These are phyloP conservation scores for Lipomyces orientalis DNA, from an alignment of 805 yeast species.

Conservation along the genomic window DNA sequence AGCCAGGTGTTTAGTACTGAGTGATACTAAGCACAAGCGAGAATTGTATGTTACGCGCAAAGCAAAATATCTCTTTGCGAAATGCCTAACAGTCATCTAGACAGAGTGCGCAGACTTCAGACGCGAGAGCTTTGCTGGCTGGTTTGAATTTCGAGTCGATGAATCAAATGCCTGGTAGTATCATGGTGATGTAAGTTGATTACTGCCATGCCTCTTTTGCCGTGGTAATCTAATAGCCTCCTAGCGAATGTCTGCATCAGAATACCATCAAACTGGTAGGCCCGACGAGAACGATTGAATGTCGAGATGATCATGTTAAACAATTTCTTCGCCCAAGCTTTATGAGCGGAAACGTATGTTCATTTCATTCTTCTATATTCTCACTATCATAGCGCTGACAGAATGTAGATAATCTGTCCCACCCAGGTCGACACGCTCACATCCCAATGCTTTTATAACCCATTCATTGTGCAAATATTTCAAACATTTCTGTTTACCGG, in stretches of 20 bases:
- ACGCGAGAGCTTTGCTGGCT: slow-evolving; percentile 18
- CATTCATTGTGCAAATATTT: slow-evolving; percentile 25
- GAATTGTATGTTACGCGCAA: neutral
- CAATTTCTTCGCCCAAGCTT: slow-evolving; percentile 28
- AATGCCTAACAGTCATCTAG: neutral
- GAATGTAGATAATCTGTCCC: slow-evolving; percentile 18
- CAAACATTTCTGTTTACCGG: slow-evolving; percentile 14
- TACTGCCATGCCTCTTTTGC: neutral
- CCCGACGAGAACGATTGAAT: slow-evolving; percentile 20
- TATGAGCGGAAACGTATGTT: slow-evolving; percentile 24
- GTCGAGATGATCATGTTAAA: slow-evolving; percentile 18
- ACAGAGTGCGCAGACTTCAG: slow-evolving; percentile 13
- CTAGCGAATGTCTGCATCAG: slow-evolving; percentile 20
- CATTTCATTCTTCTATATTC: neutral
- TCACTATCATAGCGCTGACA: neutral
- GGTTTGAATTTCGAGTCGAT: slow-evolving; percentile 22
- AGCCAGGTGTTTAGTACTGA: slow-evolving; percentile 19
- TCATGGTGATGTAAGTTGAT: slow-evolving; percentile 16
- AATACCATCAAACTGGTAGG: slow-evolving; percentile 26
- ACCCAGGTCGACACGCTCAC: slow-evolving; percentile 20
- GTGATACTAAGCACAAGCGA: slow-evolving; percentile 11
- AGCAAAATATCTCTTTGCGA: neutral
- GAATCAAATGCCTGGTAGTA: slow-evolving; percentile 13
- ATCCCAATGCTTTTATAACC: slow-evolving; percentile 27
- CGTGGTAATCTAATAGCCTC: neutral